Base-by-base conservation (phyloP, 306 rosid species). In the Acacia melanoxylon region DNA sequence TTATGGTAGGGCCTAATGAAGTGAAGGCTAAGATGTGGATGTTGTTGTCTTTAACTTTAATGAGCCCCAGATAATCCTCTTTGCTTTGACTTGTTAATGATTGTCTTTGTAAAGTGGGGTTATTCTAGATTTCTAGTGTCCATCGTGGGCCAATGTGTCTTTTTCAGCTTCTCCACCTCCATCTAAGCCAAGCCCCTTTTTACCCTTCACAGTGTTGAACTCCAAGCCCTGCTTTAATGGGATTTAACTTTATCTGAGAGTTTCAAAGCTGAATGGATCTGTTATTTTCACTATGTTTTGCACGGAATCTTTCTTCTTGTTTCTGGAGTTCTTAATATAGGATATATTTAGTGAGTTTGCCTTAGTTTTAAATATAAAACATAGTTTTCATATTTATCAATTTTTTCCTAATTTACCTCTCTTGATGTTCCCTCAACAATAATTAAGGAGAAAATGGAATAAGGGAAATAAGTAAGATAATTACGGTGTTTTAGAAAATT, bases 31-130 rank as follows among this genome's bases (percentile, higher is more conserved):
- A 61, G 81, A 82, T 62, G 86, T 82, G 75, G 77, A 75, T 86
- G 82, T 76, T 82, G 48, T 73, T 82, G 80, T 76, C 82, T 44
- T 7, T 45, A 42, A 66, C 69, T 63, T 4, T 54, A 27, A 49
- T 45, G 56, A 73, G 78, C 76, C 76, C 68, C 73, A 71, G 31
- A 73, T 83, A 77, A 72, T 68, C 75, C 49, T n/a, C 35, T 76
- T 72, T 66, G 74, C 33, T 81, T 80, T 74, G 81, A 73, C 78
- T 72, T 67, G 19, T 75, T 54, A 25, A 76, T 83, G 63, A 80
- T 71, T 70, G 80, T 79, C 80, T 15, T 19, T 52, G 70, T 76
- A 83, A 86, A 83, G 89, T 72, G 74, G 80, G 79, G 80, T 33
- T 83, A 83, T 83, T 86, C 37, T 70, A 25, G 73, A 80, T 79